phyloP scores from a whole-genome alignment of 495 filamentous ascomycete species.

The Cryomyces minteri region DNA sequence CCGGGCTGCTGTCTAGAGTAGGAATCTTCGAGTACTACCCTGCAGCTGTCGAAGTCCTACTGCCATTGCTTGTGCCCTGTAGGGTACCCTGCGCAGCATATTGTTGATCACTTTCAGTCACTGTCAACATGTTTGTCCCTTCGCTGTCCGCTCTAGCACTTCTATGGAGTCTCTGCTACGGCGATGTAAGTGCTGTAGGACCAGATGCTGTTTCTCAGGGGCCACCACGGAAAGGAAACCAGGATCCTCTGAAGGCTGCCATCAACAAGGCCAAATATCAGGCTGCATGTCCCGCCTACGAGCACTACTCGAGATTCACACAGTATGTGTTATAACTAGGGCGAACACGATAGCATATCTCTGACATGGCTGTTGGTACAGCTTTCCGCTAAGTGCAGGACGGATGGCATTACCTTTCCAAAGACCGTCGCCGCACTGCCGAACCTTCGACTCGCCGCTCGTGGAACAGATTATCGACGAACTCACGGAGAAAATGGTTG shows the following conservation, averaged over 20 bases:
- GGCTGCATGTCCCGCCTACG: slow-evolving; percentile 30
- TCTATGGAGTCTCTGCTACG: too few relatives aligned
- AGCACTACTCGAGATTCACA: slow-evolving; percentile 24
- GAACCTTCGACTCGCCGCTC: slow-evolving; percentile 68
- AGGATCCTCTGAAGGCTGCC: slow-evolving; percentile 1
- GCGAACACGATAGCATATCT: background rate
- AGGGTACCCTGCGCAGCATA: too few relatives aligned
- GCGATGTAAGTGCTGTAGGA: too few relatives aligned
- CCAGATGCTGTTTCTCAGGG: background rate
- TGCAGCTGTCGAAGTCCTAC: too few relatives aligned
- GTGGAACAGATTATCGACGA: slow-evolving; percentile 81
- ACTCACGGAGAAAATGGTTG: slow-evolving; percentile 57
- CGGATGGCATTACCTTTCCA: slow-evolving; percentile 76
- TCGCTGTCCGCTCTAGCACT: too few relatives aligned
- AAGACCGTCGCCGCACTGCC: slow-evolving; percentile 58
- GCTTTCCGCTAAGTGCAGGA: slow-evolving; percentile 53
- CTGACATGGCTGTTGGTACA: slow-evolving; percentile 24
- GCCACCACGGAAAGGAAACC: background rate
- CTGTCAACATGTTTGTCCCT: too few relatives aligned
- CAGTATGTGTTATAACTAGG: slow-evolving; percentile 19
- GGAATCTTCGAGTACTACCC: too few relatives aligned
- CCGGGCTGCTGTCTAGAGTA: too few relatives aligned
- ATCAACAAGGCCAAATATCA: slow-evolving; percentile 14
- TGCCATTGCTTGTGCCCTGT: too few relatives aligned
- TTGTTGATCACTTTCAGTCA: too few relatives aligned